Percentiles rank a stretch among this genome's conserved stretches.
Conservation (phyloP, 148 eudicot genomes). For the Chenopodium quinoa region DNA sequence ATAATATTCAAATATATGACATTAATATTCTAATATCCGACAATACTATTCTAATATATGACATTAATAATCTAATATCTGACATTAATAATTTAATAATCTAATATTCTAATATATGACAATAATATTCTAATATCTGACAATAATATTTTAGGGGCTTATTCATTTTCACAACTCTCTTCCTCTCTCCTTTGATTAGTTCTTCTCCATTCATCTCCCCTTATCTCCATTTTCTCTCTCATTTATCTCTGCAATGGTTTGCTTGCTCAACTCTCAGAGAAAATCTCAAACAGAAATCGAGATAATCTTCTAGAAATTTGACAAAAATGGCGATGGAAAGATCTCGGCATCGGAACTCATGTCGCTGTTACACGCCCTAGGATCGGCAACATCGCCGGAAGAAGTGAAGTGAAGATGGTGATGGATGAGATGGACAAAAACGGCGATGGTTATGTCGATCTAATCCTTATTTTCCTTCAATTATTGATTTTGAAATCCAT, state of each 20-base stretch:
- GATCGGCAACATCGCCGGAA: constrained; percentile 49
- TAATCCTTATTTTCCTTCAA: neutral
- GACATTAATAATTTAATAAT: too few relatives aligned
- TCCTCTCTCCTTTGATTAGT: too few relatives aligned
- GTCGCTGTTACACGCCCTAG: constrained; percentile 48
- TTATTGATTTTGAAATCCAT: too few relatives aligned
- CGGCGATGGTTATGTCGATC: constrained; percentile 74
- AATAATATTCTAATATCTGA: too few relatives aligned
- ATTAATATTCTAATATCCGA: too few relatives aligned
- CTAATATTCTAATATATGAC: too few relatives aligned
- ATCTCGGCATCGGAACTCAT: constrained; percentile 53
- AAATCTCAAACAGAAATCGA: constrained; percentile 32
- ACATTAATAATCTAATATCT: too few relatives aligned
- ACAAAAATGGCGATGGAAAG: constrained; percentile 72
- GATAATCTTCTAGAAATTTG: constrained; percentile 62
- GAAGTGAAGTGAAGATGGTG: constrained; percentile 41
- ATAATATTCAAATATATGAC: too few relatives aligned
- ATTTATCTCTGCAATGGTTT: constrained; percentile 13
- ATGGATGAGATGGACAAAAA: constrained; percentile 76
- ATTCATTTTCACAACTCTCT: too few relatives aligned
- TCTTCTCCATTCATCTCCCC: neutral
- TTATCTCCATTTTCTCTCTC: constrained; percentile 9
- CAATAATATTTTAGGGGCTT: too few relatives aligned
- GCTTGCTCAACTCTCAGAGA: neutral
- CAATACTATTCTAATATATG: too few relatives aligned